phyloP scores from a whole-genome alignment of 106 monocot genomes.

The Triglochin maritima region DNA sequence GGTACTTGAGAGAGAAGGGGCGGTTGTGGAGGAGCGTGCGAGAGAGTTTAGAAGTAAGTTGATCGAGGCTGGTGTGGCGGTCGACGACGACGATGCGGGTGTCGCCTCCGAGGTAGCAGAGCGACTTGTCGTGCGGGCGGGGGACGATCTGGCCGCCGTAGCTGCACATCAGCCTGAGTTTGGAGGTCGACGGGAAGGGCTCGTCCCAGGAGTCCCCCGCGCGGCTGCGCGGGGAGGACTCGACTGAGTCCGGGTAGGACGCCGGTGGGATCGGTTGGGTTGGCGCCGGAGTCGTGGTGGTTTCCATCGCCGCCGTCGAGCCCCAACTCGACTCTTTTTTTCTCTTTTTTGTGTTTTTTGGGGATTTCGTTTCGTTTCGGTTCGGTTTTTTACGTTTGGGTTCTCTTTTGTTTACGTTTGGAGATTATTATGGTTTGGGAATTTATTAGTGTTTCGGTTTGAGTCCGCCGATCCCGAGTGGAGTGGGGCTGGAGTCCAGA shows the following conservation, averaged over 20 bases:
- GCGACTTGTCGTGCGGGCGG: constrained; percentile 77
- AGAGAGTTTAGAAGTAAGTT: constrained; percentile 50
- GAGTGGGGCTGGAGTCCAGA: no score
- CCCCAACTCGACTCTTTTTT: no score
- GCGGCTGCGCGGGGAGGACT: constrained; percentile 76
- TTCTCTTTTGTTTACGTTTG: no score
- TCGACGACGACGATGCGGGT: constrained; percentile 79
- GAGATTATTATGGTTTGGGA: no score
- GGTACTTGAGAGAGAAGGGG: constrained; percentile 77
- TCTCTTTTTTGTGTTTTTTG: no score
- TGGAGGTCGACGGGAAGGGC: constrained; percentile 27
- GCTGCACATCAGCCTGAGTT: constrained; percentile 86
- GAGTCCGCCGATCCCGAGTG: no score
- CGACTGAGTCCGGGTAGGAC: constrained; percentile 54
- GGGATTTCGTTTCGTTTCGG: no score
- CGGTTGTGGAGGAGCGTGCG: constrained; percentile 40
- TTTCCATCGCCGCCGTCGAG: no score
- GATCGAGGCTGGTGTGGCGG: constrained; percentile 50
- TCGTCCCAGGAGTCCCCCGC: constrained; percentile 89
- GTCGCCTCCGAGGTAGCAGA: constrained; percentile 95
- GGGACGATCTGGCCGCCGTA: constrained; percentile 89
- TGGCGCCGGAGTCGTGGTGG: no score
- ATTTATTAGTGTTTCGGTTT: no score
- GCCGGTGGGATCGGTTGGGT: no score
- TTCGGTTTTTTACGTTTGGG: no score